These are phyloP conservation scores for Trichosporon asahii DNA, from an alignment of 1,284 basidiomycete genomes.

Conservation along the genomic window DNA sequence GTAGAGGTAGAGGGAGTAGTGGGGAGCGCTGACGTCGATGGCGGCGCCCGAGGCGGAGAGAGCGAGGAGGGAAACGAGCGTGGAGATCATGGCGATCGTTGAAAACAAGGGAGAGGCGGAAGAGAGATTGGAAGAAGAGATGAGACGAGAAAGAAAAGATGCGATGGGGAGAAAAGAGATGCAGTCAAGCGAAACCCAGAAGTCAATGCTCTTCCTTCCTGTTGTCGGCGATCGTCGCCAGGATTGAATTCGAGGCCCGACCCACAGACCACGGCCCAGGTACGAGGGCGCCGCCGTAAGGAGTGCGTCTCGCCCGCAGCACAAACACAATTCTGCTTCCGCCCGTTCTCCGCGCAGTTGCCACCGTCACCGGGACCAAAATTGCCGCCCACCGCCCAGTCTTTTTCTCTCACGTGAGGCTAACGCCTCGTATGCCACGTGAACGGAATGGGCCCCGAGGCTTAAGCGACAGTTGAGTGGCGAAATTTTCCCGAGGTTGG, in stretches of 20 bases:
- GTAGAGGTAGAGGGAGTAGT: constrained; percentile 48
- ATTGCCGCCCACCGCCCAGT: too few relatives aligned
- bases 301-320: constrained; percentile 3
- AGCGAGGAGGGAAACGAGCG: constrained; percentile 19
- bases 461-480: too few relatives aligned
- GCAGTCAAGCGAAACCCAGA: background rate
- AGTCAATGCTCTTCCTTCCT: background rate
- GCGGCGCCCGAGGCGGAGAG: constrained; percentile 15
- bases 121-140: background rate
- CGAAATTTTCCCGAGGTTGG: background rate
- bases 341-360: background rate
- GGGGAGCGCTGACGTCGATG: constrained; percentile 34
- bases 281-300: background rate
- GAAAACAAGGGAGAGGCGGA: background rate
- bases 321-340: background rate
- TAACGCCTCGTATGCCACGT: too few relatives aligned
- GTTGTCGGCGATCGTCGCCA: background rate
- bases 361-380: background rate
- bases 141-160: background rate
- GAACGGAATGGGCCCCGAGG: too few relatives aligned
- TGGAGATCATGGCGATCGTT: constrained; percentile 11
- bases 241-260: background rate
- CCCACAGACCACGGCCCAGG: background rate
- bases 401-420: too few relatives aligned
- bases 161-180: background rate